phyloP scores from a whole-genome alignment of 2,329 filamentous ascomycete genomes.

The Arachnopeziza araneosa region DNA sequence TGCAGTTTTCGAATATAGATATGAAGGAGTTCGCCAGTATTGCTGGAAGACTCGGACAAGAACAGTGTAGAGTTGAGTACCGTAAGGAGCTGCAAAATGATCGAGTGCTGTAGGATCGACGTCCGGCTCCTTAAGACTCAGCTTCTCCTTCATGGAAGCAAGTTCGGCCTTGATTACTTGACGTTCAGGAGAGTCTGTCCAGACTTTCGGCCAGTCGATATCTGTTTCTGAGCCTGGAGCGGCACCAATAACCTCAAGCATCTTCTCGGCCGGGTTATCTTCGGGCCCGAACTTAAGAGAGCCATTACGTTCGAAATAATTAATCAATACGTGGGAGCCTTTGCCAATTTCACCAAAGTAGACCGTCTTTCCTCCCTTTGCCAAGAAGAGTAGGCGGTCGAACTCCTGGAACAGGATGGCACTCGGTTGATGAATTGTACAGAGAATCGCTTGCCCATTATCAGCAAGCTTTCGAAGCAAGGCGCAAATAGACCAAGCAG shows the following conservation, averaged over 20 bases:
- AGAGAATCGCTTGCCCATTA: constrained; percentile 87
- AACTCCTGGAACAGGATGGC: constrained; percentile 93
- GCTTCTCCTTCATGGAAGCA: constrained; percentile 43
- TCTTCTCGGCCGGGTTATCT: constrained; percentile 80
- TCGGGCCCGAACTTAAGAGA: constrained; percentile 57
- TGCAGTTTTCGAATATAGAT: constrained; percentile 36
- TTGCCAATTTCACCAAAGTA: constrained; percentile 78
- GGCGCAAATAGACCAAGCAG: constrained; percentile 86
- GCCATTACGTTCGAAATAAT: constrained; percentile 72
- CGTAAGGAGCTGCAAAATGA: constrained; percentile 59
- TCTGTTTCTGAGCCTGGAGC: constrained; percentile 56
- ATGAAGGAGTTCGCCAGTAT: constrained; percentile 63
- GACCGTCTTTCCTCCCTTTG: constrained; percentile 69
- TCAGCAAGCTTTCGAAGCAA: constrained; percentile 86
- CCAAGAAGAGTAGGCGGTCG: constrained; percentile 72
- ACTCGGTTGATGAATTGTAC: constrained; percentile 95
- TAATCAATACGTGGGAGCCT: constrained; percentile 60
- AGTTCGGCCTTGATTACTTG: constrained; percentile 40
- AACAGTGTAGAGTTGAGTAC: constrained; percentile 49
- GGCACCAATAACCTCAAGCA: constrained; percentile 59
- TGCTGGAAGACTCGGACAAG: constrained; percentile 55
- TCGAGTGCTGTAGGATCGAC: constrained; percentile 32
- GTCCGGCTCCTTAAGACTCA: constrained; percentile 27
- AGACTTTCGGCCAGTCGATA: constrained; percentile 59
- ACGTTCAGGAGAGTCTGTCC: constrained; percentile 49